Evolutionary conservation across 192 early-diverging fungal genomes (phyloP), one percentile per base, ranked within the genome.

Genomic region (Backusella liffmaniae): DNA sequence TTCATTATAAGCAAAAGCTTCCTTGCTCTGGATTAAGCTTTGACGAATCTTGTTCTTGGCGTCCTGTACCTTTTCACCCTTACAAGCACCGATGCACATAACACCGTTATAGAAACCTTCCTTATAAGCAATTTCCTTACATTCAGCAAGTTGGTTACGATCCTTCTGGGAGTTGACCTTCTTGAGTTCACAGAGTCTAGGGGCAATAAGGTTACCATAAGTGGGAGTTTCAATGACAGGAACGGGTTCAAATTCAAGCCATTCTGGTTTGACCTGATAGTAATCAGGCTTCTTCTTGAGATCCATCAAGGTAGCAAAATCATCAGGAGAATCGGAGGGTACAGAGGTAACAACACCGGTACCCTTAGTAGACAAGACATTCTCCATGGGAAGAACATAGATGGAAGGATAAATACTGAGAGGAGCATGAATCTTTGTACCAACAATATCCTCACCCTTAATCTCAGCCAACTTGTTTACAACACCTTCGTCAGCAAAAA

Each of bases 261-360:
- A 99, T 73, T 93, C 89, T 18, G 89, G 81, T 68, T 95, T 79
- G 46, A 99, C 92, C 75, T 95, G 91, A 84, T 97, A 98, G 85
- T 93, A 98, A 12, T 88, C 94, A 29, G 92, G 80, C 87, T 99
- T 99, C 86, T 98, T 99, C 76, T 90, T 91, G 81, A 99, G 82
- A 79, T 99, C 98, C 80, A 89, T 88, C 76, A 98, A 86, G 44
- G 97, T 90, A 34, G 95, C 91, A 84, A 85, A 98, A 86, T 99
- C 98, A 81, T 98, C 96, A 13, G 98, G 98, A 39, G 98, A 98
- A 75, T 99, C 98, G 0, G 97, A 98, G 36, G 98, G 98, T 35
- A 99, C 98, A 7, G 98, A 99, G 0, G 97, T 98, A 39, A 98
- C 97, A 30, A 99, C 96, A 70, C 98, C 98, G 1, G 98, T 99